Base-by-base conservation (phyloP, 1,139 yeast species). In the Geotrichum klebahnii region DNA sequence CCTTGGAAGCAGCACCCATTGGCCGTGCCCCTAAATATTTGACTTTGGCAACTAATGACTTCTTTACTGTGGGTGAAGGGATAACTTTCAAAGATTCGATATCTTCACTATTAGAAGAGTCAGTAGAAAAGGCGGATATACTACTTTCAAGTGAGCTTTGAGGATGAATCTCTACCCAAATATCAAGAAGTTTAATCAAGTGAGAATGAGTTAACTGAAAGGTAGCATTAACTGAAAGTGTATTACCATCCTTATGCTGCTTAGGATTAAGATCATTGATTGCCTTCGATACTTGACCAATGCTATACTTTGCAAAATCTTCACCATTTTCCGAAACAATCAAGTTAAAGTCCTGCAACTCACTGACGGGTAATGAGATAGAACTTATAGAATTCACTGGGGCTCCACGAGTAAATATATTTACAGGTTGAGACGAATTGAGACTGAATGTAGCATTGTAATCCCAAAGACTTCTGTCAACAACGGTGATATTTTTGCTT, bases 401-500 rank as follows among this genome's bases (percentile, higher is more conserved):
- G 9, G 66, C 48, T 8, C 72, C 72, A 12, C 60, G 57, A 4
- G 60, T 56, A 54, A 69, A 69, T 12, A 68, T n/a, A 1, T 52
- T 24, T 3, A 37, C 10, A 6, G 42, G 40, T 5, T 52, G 45
- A 17, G 48, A 55, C 34, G 33, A 14, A 2, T 44, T 42, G 14
- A 57, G 61, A 20, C 61, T 53, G 5, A 59, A 51, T n/a, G 61
- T 63, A n/a, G 66, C 61, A 8, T 58, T 71, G 44, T 68, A 64
- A 29, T 64, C 72, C 57, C 72, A 68, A 14, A 73, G 52, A 65
- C 71, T 16, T 52, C 77, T 78, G 55, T 88, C 96, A 41, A 77
- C 64, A 5, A 88, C 74, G 23, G 73, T 71, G 48, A 88, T 74
- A 41, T 79, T 81, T 59, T 79, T 81, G 8, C 84, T 74, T 58